These are phyloP conservation scores for Globisporangium nodosum DNA, from an alignment of 352 stramenopile species.

Conservation along the genomic window DNA sequence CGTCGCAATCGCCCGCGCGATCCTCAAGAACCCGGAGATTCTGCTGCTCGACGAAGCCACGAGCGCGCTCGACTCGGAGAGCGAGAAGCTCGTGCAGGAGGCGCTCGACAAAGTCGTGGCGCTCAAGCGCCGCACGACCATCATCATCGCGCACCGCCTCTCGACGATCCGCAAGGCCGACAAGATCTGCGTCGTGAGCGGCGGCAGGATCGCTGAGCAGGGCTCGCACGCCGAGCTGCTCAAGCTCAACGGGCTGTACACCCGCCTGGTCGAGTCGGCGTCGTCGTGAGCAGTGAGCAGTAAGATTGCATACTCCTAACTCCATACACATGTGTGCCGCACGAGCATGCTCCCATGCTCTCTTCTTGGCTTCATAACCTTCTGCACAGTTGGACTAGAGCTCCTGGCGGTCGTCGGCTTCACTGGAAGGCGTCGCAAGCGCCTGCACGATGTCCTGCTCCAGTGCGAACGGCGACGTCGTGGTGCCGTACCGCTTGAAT, in stretches of 20 bases:
- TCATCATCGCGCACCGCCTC: slow-evolving; percentile 34
- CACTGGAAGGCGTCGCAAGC: slow-evolving; percentile 12
- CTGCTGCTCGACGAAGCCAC: slow-evolving; percentile 40
- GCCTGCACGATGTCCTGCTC: slow-evolving; percentile 60
- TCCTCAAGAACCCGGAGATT: slow-evolving; percentile 19
- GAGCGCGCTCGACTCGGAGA: slow-evolving; percentile 22
- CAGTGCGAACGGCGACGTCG: slow-evolving; percentile 56
- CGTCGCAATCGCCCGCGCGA: slow-evolving; percentile 79
- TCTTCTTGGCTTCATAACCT: not conserved
- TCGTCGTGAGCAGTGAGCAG: not conserved
- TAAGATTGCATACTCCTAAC: too few relatives aligned
- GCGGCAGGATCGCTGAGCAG: slow-evolving; percentile 12
- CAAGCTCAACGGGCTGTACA: slow-evolving; percentile 7
- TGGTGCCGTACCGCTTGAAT: slow-evolving; percentile 61
- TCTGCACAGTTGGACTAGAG: slow-evolving; percentile 1
- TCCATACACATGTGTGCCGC: too few relatives aligned
- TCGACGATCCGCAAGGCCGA: slow-evolving; percentile 20
- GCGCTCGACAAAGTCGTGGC: slow-evolving; percentile 20
- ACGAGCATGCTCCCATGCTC: too few relatives aligned
- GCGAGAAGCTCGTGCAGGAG: slow-evolving; percentile 21
- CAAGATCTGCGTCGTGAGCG: slow-evolving; percentile 16
- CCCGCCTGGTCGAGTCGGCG: slow-evolving; percentile 4
- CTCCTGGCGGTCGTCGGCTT: not conserved
- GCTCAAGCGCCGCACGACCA: slow-evolving; percentile 21
- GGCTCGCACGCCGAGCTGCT: slow-evolving; percentile 13